Evolutionary conservation across 1,284 basidiomycete genomes (phyloP).

Genomic region (Ganoderma multipileum): DNA sequence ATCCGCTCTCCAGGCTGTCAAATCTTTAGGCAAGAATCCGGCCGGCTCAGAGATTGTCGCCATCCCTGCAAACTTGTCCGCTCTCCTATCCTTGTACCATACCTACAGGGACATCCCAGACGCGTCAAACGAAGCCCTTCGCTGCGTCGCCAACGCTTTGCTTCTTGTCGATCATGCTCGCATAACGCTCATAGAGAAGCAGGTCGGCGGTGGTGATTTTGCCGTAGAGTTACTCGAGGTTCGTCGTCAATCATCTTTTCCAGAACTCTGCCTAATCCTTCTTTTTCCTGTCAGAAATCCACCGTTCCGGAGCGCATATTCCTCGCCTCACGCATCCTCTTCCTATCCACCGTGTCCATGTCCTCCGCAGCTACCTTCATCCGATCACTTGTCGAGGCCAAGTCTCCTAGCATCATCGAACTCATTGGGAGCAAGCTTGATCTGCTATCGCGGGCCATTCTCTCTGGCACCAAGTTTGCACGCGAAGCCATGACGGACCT

Average conservation of each 20-base stretch:
- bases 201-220: slow-evolving; percentile 66
- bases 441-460: slow-evolving; percentile 51
- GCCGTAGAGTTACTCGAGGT: slow-evolving; percentile 70
- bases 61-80: slow-evolving; percentile 56
- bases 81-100: slow-evolving; percentile 57
- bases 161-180: slow-evolving; percentile 72
- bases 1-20: slow-evolving; percentile 73
- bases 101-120: slow-evolving; percentile 63
- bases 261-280: slow-evolving; percentile 1
- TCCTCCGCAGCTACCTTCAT: slow-evolving; percentile 54
- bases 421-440: slow-evolving; percentile 67
- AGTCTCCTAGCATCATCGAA: slow-evolving; percentile 62
- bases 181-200: slow-evolving; percentile 58
- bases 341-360: slow-evolving; percentile 67
- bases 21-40: slow-evolving; percentile 77
- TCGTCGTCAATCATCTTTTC: slow-evolving; percentile 29
- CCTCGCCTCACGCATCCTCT: slow-evolving; percentile 77
- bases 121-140: slow-evolving; percentile 71
- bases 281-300: slow-evolving; percentile 56
- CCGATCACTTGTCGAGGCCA: slow-evolving; percentile 64
- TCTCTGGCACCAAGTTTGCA: slow-evolving; percentile 58
- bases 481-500: slow-evolving; percentile 78
- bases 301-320: slow-evolving; percentile 69
- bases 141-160: slow-evolving; percentile 79
- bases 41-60: slow-evolving; percentile 73